Evolutionary conservation across 352 stramenopile species (phyloP), one percentile per base, ranked within the genome.

Genomic region (Thalassiosira ordinaria): DNA sequence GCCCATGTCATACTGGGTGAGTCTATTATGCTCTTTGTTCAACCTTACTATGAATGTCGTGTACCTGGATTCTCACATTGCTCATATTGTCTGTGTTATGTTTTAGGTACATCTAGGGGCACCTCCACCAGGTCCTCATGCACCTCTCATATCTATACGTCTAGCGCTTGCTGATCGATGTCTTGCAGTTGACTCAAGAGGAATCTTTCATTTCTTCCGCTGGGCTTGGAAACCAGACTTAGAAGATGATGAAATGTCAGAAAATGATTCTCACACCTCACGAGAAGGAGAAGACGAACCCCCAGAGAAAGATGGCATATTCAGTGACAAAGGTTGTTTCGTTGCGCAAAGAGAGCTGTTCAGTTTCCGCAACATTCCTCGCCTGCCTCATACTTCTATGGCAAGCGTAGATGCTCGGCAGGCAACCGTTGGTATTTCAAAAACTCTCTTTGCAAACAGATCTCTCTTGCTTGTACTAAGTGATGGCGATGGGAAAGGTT

Each of bases 121-220:
- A 8, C 89, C 89, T 22, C 91, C 91, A 46, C 89, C 89, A 62
- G 91, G 91, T 14, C 91, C 91, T 35, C 89, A 95, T 69, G 84
- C 80, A 52, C 73, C 79, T 52, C 80, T 95, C 35, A 82, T 93
- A 39, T 85, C 77, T 22, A 84, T 93, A 26, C 76, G 91, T 2
- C 61, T 95, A 33, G 86, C 88, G 49, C 75, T 88, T 27, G 74
- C 81, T 35, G 87, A 94, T 82, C 78, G 89, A 75, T 93, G 87
- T 39, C 56, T 95, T 1, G 89, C 91, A 49, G 78, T 95, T 2
- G 89, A 94, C 69, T 75, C 82, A 31, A 86, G 84, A 22, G 91
- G 91, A 8, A 85, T 93, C 20, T 95, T 92, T 65, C 89, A 95
- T 82, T 94, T 87, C 44, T 95, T 94, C 64, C 74, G 88, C 59